A percentile compares a stretch with the other conserved stretches of the same genome.
These are phyloP conservation scores for Solanum aculeatissimum DNA, from an alignment of 305 asterid species.

Conservation along the genomic window DNA sequence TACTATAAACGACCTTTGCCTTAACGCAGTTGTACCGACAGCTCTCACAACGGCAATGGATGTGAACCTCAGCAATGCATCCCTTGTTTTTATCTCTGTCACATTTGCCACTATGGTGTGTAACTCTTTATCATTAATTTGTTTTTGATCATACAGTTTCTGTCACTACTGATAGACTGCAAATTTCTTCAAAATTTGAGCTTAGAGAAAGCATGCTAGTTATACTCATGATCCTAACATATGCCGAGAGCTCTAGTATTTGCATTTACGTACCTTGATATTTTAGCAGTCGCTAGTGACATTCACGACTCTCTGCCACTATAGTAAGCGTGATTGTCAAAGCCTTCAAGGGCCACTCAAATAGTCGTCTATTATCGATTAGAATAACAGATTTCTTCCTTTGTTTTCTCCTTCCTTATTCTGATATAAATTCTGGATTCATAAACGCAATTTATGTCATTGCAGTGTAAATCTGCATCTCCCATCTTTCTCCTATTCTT, in stretches of 20 bases:
- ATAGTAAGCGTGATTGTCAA: neutral
- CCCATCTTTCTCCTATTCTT: conserved; percentile 95
- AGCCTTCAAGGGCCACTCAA: neutral
- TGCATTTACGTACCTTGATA: neutral
- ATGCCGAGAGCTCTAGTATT: neutral
- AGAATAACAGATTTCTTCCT: neutral
- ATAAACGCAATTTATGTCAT: neutral
- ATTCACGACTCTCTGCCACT: neutral
- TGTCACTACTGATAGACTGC: neutral
- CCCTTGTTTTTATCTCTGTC: conserved; percentile 97
- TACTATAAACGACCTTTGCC: conserved; percentile 74
- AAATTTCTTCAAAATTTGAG: neutral
- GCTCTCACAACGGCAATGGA: conserved; percentile 99
- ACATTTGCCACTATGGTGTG: conserved; percentile 99
- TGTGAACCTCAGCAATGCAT: conserved; percentile 89
- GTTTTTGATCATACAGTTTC: neutral
- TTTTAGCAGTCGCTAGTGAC: neutral
- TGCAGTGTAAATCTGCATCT: conserved; percentile 99
- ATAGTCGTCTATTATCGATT: neutral
- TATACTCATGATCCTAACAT: neutral
- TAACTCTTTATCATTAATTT: neutral
- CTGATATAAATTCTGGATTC: too few species aligned
- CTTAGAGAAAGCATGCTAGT: neutral
- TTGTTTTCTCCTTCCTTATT: neutral
- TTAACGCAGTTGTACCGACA: conserved; percentile 97